Base-by-base conservation (phyloP, 768 basidiomycete genomes). In the Naganishia kalamii region DNA sequence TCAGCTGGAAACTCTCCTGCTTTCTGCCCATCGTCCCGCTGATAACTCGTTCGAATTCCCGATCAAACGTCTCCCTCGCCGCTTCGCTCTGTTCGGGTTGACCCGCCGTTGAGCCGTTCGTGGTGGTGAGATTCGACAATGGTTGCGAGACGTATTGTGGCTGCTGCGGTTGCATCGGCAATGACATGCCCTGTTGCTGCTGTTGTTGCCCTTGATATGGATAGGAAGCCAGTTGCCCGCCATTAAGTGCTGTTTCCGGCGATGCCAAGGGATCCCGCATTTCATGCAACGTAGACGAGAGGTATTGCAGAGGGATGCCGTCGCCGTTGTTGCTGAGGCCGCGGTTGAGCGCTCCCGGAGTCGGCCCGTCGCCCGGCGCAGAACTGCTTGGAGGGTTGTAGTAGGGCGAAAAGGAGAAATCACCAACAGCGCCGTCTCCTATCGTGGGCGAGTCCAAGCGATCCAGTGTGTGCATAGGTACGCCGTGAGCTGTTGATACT, bases 1-100 rank as follows among this genome's bases (percentile, higher is more conserved):
- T 74, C 32, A 79, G 57, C 70, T 79, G 66, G 30, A 72, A 63
- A 17, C 62, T 62, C 40, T 68, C 66, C 30, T 62, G 50, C 47
- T 62, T 47, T 25, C 60, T 63, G n/a, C 66, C 66, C 43, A 50
- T 43, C 8, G 65, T 43, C n/a, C 27, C 37, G 21, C 21, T 46
- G 30, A 66, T 48, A 5, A 43, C 41, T 40, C 43, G 29, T n/a
- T 51, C 57, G 15, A 47, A 43, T 19, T 52, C 41, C 33, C 44
- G 51, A 43, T 64, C 64, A 70, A 62, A 6, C 63, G 60, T 32
- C 13, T 64, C 70, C 33, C 62, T 37, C 30, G 68, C 70, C 8
- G 54, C 44, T 35, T 54, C 62, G n/a, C 64, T 59, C n/a, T 68
- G 68, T 3, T 60, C 30, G 2, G 51, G 27, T 40, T 37, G 47